phyloP scores from a whole-genome alignment of 2,329 filamentous ascomycete genomes.

The Aspergillus fumigatus region DNA sequence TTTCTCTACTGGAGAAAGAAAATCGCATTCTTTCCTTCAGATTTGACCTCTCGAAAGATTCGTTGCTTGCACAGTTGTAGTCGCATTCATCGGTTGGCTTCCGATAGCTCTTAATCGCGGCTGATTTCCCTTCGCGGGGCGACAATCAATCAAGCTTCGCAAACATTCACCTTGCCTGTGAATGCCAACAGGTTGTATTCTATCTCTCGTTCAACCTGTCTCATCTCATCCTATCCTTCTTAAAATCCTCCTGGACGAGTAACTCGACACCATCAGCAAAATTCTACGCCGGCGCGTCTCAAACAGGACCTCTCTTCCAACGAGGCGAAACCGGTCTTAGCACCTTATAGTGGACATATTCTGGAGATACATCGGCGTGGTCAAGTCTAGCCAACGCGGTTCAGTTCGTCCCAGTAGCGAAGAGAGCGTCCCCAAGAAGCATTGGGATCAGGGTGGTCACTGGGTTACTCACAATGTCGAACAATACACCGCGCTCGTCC shows the following conservation, averaged over 20 bases:
- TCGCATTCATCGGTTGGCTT: slow-evolving; percentile 14
- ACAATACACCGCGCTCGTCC: slow-evolving; percentile 24
- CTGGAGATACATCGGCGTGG: background rate
- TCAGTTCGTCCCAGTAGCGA: background rate
- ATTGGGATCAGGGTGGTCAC: background rate
- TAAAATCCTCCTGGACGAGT: background rate
- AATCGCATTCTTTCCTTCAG: background rate
- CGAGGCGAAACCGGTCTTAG: background rate
- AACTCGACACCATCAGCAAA: background rate
- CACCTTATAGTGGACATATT: background rate
- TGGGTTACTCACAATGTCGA: slow-evolving; percentile 14
- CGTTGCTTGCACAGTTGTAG: slow-evolving; percentile 7
- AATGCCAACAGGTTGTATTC: background rate
- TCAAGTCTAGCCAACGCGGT: background rate
- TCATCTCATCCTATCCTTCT: background rate
- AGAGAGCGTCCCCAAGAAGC: background rate
- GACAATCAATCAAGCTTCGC: slow-evolving; percentile 5
- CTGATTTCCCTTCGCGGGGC: background rate
- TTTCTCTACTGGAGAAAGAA: slow-evolving; percentile 6
- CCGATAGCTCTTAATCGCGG: slow-evolving; percentile 17
- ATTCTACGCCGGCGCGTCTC: background rate
- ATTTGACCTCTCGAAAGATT: slow-evolving; percentile 6
- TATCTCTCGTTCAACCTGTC: background rate
- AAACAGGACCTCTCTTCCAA: background rate
- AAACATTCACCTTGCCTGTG: background rate